Base-by-base conservation (phyloP, 139 green algal genomes). In the Tetraselmis chui region DNA sequence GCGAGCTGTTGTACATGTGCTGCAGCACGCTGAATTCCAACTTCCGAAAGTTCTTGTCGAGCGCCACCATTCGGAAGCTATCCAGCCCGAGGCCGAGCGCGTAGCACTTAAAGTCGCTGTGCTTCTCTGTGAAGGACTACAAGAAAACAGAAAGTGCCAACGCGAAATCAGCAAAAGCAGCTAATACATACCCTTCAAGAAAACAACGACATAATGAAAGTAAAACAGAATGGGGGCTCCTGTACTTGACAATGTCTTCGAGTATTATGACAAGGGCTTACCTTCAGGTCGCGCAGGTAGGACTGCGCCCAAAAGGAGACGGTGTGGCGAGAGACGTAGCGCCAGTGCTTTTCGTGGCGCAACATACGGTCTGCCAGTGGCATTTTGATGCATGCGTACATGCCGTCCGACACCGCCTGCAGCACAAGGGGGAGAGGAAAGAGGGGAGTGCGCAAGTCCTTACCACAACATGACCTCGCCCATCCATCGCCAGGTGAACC, bases 311-410 rank as follows among this genome's bases (percentile, higher is more conserved):
- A 99, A 90, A 94, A 98, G 23, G 88, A 87, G 27, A 97, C 96
- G 1, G 97, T 98, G 91, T 99, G 97, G 30, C 90, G 83, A 75
- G 81, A 90, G 1, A 99, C 93, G 84, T 99, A 99, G 59, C 91
- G 89, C 93, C 94, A 99, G 93, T 99, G 97, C 90, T 98, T 98
- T 59, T 97, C 92, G 86, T 99, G 97, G 30, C 97, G 86, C 81
- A 96, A 87, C 80, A 91, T 85, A 23, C 91, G 87, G 83, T 98
- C 94, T 29, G 83, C 82, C 28, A 85, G 84, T 25, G 83, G 82
- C 84, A 94, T 89, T 76, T 90, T 91, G 76, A 97, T 86, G 28
- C 93, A 94, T 2, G 85, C 79, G 89, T 97, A 97, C 79, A 99
- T 95, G 32, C 91, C 95, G 83, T 99, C 96, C 23, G 91, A 89